Evolutionary conservation across 495 filamentous ascomycete species (phyloP).

Genomic region (Aspergillus panamensis): DNA sequence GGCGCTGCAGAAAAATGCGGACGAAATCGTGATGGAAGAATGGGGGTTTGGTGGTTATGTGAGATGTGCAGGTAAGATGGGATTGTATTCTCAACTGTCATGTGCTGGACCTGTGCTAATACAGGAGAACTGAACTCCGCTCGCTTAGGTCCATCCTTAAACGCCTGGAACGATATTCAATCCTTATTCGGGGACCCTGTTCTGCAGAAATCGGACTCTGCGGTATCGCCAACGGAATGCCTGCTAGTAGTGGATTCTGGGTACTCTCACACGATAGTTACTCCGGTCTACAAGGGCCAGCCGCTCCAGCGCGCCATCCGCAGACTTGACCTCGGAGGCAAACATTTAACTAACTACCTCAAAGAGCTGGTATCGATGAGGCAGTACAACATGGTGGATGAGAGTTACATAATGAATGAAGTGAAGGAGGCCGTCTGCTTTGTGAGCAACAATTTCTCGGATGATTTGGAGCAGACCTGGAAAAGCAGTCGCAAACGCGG

Average conservation of each 20-base stretch:
- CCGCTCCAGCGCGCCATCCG: slow-evolving; percentile 79
- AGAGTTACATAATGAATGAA: slow-evolving; percentile 87
- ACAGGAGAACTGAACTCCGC: not conserved
- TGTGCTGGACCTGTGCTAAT: not conserved
- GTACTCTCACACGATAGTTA: slow-evolving; percentile 91
- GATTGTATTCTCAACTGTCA: not conserved
- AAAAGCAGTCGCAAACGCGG: slow-evolving; percentile 63
- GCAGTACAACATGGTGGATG: slow-evolving; percentile 92
- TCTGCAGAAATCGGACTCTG: slow-evolving; percentile 21
- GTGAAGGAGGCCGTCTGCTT: slow-evolving; percentile 91
- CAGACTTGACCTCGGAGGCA: slow-evolving; percentile 87
- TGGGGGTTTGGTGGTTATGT: slow-evolving; percentile 90
- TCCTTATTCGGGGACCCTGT: slow-evolving; percentile 54
- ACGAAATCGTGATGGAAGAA: slow-evolving; percentile 97
- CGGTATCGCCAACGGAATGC: slow-evolving; percentile 66
- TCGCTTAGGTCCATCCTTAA: slow-evolving; percentile 60
- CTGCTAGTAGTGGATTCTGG: slow-evolving; percentile 86
- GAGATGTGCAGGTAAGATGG: slow-evolving; percentile 54
- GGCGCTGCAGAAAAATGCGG: slow-evolving; percentile 78
- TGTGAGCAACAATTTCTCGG: slow-evolving; percentile 71
- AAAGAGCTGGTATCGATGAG: slow-evolving; percentile 85
- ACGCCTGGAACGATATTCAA: slow-evolving; percentile 79
- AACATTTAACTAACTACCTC: slow-evolving; percentile 90
- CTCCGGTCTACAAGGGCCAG: slow-evolving; percentile 75
- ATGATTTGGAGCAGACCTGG: slow-evolving; percentile 79